Base-by-base conservation (phyloP, 108 stramenopile genomes). In the Cyclotella distinguenda region DNA sequence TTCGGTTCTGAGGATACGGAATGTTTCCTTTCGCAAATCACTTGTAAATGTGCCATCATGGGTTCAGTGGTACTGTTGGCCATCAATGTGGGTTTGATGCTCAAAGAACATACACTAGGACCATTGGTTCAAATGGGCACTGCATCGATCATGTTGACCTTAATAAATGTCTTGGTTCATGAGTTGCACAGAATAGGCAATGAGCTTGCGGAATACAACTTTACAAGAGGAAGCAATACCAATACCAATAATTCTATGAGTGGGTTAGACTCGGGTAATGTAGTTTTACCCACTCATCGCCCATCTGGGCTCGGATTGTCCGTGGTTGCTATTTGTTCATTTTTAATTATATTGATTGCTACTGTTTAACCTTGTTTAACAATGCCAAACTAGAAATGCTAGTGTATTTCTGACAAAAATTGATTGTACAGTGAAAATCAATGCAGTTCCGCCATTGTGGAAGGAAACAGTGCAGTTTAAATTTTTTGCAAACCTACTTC, bases 11-110 rank as follows among this genome's bases (percentile, higher is more conserved):
- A 68, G 9, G 61, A 63, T 33, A 21, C 68, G 23, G 74, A 68
- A 13, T 76, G 74, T 30, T 76, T 76, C 52, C 5, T 76, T 19
- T 19, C 60, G 9, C 35, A 56, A 6, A 27, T 76, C 28, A 39
- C 33, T 26, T 4, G 45, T 10, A 30, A 27, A 9, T 32, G 34
- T 16, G 34, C 62, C 8, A 53, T 68, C 0, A 18, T 42, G 16
- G 51, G 33, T 9, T 18, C 31, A 8, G 26, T 43, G 13, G 58
- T 40, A 15, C 44, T 21, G 18, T 43, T 59, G 40, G 58, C 58
- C 42, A 30, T 48, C 22, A 48, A 12, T 2, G 25, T 33, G 11
- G 40, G 31, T 43, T 43, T 13, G 19, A 43, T 43, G 27, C 1
- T 15, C 7, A 28, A 47, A 6, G 52, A 23, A 2, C 10, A 31